Conservation (phyloP, 306 rosid species). For the Echinosophora koreensis region DNA sequence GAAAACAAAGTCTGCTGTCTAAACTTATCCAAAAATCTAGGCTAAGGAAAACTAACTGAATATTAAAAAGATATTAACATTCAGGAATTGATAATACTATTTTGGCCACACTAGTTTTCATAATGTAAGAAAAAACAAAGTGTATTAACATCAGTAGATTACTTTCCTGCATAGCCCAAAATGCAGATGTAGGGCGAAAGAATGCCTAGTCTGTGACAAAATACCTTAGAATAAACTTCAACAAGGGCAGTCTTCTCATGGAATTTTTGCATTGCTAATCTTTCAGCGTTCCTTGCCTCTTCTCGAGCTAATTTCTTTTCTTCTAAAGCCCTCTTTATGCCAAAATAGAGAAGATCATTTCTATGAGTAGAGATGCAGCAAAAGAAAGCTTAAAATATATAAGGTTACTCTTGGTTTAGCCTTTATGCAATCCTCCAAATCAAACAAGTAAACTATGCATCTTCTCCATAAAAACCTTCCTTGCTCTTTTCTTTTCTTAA, state of each 20-base stretch:
- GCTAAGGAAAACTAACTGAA: not conserved
- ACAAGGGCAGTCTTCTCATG: slow-evolving; percentile 70
- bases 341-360: slow-evolving; percentile 35
- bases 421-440: not conserved
- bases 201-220: slow-evolving; percentile 3
- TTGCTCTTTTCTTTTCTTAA: not conserved
- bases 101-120: not conserved
- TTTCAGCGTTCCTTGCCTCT: slow-evolving; percentile 76
- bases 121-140: not conserved
- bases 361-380: slow-evolving; percentile 25
- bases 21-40: not conserved
- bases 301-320: slow-evolving; percentile 80
- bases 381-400: slow-evolving; percentile 19
- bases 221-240: slow-evolving; percentile 86
- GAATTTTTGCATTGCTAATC: slow-evolving; percentile 75
- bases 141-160: not conserved
- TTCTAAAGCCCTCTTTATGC: slow-evolving; percentile 81
- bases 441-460: not conserved
- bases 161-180: not conserved
- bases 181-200: slow-evolving; percentile 3
- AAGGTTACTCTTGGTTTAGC: not conserved
- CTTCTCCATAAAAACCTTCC: not conserved
- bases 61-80: not conserved
- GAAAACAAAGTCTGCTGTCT: not conserved
- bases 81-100: not conserved